Evolutionary conservation across 2,329 filamentous ascomycete species (phyloP).

Genomic region (Colletotrichum tanaceti): DNA sequence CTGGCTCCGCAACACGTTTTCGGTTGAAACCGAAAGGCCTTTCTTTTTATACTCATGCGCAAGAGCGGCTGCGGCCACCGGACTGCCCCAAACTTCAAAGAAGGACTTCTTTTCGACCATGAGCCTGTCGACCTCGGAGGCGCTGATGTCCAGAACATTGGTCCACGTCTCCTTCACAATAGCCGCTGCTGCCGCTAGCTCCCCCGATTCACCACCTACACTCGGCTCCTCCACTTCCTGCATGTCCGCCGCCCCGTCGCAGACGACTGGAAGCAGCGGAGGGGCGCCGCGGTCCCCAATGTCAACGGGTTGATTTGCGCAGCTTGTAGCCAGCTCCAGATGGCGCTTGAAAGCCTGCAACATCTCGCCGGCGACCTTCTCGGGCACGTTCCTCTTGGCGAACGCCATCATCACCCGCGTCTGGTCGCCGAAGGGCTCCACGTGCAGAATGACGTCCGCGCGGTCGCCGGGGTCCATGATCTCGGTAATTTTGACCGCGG

Average conservation of each 20-base stretch:
- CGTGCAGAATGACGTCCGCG: conserved; percentile 23
- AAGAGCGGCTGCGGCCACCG: conserved; percentile 20
- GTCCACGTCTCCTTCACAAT: conserved; percentile 9
- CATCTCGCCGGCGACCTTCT: not conserved
- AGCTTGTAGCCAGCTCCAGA: conserved; percentile 1
- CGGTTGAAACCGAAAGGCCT: conserved; percentile 6
- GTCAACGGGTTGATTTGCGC: not conserved
- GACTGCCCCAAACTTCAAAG: conserved; percentile 15
- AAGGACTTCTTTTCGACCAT: not conserved
- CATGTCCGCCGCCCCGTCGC: rapidly evolving
- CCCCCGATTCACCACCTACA: too few relatives aligned
- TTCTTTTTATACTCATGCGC: not conserved
- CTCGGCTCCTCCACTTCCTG: not conserved
- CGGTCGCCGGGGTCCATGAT: conserved; percentile 26
- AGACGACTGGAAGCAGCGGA: not conserved
- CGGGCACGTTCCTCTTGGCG: not conserved
- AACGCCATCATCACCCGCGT: conserved; percentile 28
- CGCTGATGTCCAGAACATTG: not conserved
- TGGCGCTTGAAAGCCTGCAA: conserved; percentile 6
- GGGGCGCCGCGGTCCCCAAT: not conserved
- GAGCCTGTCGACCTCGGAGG: not conserved
- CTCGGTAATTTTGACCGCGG: conserved; percentile 6
- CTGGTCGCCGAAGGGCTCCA: conserved; percentile 16
- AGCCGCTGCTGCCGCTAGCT: not conserved
- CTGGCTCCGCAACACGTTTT: conserved; percentile 15